Base-by-base conservation (phyloP, 495 filamentous ascomycete genomes). In the Astrothelium macrocarpum region DNA sequence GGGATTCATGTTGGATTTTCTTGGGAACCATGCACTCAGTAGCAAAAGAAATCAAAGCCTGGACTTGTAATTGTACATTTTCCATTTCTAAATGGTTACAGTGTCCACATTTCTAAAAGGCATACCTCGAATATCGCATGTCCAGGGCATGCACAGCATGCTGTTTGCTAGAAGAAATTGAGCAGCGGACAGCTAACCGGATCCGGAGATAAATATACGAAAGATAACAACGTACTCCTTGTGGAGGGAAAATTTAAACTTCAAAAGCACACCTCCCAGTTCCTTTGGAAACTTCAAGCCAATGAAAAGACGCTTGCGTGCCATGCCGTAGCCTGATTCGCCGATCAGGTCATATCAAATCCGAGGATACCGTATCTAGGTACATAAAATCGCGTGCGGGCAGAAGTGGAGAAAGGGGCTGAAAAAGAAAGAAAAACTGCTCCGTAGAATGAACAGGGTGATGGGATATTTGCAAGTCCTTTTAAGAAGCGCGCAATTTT, bases 101-200 rank as follows among this genome's bases (percentile, higher is more conserved):
- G 20, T 26, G 29, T 29, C 25, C 16, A 2, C 49, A 9, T 20
- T 29, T 26, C 49, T 28, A 10, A 20, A 29, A 26, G 25, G 25
- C 11, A 26, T 28, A 29, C 25, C 49, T 56, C 2, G 29, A 9
- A 20, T 29, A 5, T 16, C 2, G 25, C 4, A 12, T 2, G 12
- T 29, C 25, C 29, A 29, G 29, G 49, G 49, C 49, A 56, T 56
- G 49, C 49, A 29, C 49, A 56, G 49, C 49, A 56, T 20, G 49
- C 49, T 16, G 5, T 56, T 25, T 56, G 49, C 29, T 25, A 20
- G 49, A 16, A 9, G 5, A 11, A 29, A n/a, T 20, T 5, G 25
- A 56, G 25, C 5, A 56, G 25, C 3, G 25, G 16, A 9, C 9
- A 2, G 25, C 11, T 9, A n/a, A 29, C 49, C 7, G 11, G 29